Evolutionary conservation across 2,329 filamentous ascomycete species (phyloP).

Genomic region (Macroventuria anomochaeta): DNA sequence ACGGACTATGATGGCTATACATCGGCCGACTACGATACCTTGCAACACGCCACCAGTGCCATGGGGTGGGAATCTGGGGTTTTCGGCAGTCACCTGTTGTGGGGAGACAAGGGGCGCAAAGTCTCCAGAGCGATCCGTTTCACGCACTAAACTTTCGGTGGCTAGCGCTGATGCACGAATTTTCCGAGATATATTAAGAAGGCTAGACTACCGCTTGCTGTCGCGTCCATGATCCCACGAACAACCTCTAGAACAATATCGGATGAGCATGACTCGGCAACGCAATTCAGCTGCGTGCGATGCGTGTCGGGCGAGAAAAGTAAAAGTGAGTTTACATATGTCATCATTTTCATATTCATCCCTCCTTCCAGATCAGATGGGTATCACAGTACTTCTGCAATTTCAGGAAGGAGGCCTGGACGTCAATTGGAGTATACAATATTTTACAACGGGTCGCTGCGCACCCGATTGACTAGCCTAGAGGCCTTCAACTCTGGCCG

Average conservation of each 20-base stretch:
- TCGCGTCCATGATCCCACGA: neutral
- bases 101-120: neutral
- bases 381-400: too few relatives aligned
- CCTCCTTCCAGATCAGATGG: neutral
- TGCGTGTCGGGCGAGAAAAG: constrained; percentile 29
- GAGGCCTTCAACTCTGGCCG: too few relatives aligned
- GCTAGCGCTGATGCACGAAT: constrained; percentile 14
- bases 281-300: constrained; percentile 28
- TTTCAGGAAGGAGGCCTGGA: too few relatives aligned
- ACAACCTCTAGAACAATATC: constrained; percentile 7
- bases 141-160: neutral
- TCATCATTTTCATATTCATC: neutral
- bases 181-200: constrained; percentile 15
- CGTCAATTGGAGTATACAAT: too few relatives aligned
- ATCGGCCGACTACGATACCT: neutral
- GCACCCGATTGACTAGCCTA: too few relatives aligned
- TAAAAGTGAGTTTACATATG: constrained; percentile 21
- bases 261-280: constrained; percentile 15
- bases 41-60: constrained; percentile 3
- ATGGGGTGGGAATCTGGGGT: constrained; percentile 10
- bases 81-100: constrained; percentile 2
- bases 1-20: neutral
- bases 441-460: too few relatives aligned
- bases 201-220: neutral
- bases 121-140: neutral